phyloP scores from a whole-genome alignment of 352 stramenopile genomes.

The Phytophthora sansomeana region DNA sequence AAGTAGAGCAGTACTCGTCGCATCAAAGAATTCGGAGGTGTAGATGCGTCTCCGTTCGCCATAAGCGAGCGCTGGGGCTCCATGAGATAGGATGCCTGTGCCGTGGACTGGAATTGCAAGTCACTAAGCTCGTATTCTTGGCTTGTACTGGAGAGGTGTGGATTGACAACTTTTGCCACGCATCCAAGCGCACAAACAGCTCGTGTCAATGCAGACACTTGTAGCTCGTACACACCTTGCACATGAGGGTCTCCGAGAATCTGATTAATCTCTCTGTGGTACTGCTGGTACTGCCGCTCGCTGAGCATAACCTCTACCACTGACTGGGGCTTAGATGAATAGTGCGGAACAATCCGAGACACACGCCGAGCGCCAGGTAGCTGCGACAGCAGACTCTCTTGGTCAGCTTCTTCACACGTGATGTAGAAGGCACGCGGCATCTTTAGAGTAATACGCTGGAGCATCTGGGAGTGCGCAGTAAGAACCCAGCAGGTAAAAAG shows the following conservation, averaged over 20 bases:
- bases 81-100: constrained; percentile 69
- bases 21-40: constrained; percentile 38
- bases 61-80: constrained; percentile 34
- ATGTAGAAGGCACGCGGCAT: constrained; percentile 77
- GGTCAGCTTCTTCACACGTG: constrained; percentile 74
- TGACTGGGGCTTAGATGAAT: constrained; percentile 57
- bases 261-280: constrained; percentile 78
- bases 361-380: constrained; percentile 60
- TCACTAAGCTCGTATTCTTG: constrained; percentile 75
- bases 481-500: constrained; percentile 97
- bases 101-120: constrained; percentile 80
- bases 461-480: constrained; percentile 79
- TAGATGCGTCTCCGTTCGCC: constrained; percentile 3
- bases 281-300: constrained; percentile 75
- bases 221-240: constrained; percentile 94
- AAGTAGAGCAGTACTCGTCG: constrained; percentile 77
- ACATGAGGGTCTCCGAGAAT: constrained; percentile 87
- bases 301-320: constrained; percentile 77
- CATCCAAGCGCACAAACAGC: constrained; percentile 94
- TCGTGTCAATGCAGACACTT: constrained; percentile 90
- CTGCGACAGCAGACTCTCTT: constrained; percentile 76
- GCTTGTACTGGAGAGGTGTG: constrained; percentile 46
- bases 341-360: constrained; percentile 65
- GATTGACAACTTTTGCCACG: constrained; percentile 69
- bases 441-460: constrained; percentile 78